Evolutionary conservation across 129 eudicot species (phyloP).

Genomic region (Tagetes erecta): DNA sequence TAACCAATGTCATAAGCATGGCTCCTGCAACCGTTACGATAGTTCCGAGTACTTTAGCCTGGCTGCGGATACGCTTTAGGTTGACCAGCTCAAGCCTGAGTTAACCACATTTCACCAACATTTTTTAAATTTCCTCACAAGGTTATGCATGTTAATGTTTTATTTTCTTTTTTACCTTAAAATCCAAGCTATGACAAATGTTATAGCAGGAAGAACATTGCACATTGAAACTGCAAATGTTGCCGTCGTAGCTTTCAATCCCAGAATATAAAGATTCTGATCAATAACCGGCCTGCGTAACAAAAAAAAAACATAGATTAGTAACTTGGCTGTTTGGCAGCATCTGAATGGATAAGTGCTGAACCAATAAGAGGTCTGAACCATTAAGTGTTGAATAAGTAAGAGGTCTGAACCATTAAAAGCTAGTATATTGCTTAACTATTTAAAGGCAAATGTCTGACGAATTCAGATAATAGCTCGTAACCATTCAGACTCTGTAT

Average conservation of each 20-base stretch:
- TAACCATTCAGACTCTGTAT: no score
- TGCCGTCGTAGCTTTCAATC: constrained; percentile 93
- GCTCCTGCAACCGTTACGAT: constrained; percentile 89
- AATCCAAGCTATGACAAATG: constrained; percentile 78
- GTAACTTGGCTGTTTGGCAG: constrained; percentile 1
- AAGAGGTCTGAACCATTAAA: no score
- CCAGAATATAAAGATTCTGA: constrained; percentile 78
- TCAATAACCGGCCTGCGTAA: constrained; percentile 85
- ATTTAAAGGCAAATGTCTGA: no score
- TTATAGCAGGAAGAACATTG: constrained; percentile 91
- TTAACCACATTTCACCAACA: constrained; percentile 15
- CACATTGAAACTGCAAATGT: constrained; percentile 89
- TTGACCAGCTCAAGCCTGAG: constrained; percentile 79
- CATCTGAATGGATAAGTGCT: no score
- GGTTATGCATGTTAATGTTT: constrained; percentile 11
- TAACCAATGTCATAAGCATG: constrained; percentile 86
- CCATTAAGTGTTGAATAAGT: no score
- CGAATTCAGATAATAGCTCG: no score
- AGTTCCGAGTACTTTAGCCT: constrained; percentile 86
- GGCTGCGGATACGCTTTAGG: constrained; percentile 70
- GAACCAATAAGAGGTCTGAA: no score
- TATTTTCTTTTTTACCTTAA: constrained; percentile 46
- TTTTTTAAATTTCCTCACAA: background rate
- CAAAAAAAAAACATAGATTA: constrained; percentile 1
- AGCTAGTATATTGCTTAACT: no score